Evolutionary conservation across 345 rosid genomes (phyloP), one percentile per base, ranked within the genome.

Genomic region (Mangifera indica): DNA sequence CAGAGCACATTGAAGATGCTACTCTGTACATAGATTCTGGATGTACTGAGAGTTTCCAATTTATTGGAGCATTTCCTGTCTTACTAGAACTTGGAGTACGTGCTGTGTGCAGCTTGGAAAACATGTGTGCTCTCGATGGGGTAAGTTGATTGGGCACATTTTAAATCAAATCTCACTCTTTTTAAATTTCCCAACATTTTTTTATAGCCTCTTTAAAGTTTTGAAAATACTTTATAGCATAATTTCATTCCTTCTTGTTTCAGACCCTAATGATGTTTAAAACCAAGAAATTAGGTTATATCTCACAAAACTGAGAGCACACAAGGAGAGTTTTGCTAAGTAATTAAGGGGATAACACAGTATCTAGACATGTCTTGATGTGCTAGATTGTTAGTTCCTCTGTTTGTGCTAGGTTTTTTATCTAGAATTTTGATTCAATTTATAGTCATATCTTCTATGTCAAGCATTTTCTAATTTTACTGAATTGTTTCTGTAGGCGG

Each of bases 1-100:
- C 91, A 20, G 97, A 92, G 77, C 86, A 88, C 73, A 62, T 92
- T 7, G 81, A 84, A 75, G 93, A 83, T 70, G 81, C 97, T 37
- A 75, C 88, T 52, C 72, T 95, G 46, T 95, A 95, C 77, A 78
- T 92, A 5, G 99, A 95, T 84, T 87, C 95, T 60, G 99, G 99
- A 10, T 95, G 97, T 78, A 86, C 97, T 2, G 99, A 95, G 79
- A 87, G 99, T 72, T 95, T 95, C 76, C 98, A 94, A 62, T 77
- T 82, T 75, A 80, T 84, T 18, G 99, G 99, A 80, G 97, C 93
- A 17, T 92, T 89, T 72, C 93, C 99, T 58, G 44, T 81, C 70
- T 75, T 95, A 60, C 78, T 95, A 78, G 85, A 86, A 24, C 88
- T 82, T n/a, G 98, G 97, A 67, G 93, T 77, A 15, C 84, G 86